Evolutionary conservation across 164 flowering plant genomes (phyloP), one percentile per base, ranked within the genome.

Genomic region (Aristolochia fimbriata): DNA sequence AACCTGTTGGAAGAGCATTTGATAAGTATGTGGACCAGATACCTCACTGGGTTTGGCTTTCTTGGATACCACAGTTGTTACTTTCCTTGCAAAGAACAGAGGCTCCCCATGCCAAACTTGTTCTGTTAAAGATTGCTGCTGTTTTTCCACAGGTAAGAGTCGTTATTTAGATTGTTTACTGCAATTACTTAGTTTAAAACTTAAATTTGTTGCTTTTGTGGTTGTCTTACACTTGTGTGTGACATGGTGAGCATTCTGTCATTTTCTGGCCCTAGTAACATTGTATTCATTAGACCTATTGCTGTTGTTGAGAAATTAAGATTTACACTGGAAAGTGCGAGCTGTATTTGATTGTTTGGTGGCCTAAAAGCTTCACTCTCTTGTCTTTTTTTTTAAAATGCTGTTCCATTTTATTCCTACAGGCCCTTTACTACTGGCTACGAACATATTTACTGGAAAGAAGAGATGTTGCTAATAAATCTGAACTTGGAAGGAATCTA

Each of bases 401-500:
- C 45, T 1, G 0, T 56, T 30, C 27, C 53, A 24, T 21, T 43
- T 17, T 49, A 25, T 58, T 58, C 31, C 63, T 43, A 48, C 69
- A 94, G 99, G 97, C 99, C 62, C 68, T 94, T 57, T 94, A 94
- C 79, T 94, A 94, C 75, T 94, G 99, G 99, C 75, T 94, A 20
- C 96, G 99, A 30, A 94, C 99, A 51, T 94, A 94, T 74, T 77
- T 94, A 75, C 91, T 94, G 31, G 99, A 94, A 64, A 85, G 97
- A 8, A 96, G 99, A 50, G 99, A 94, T 80, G 96, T 83, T 71
- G 96, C 93, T 47, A 84, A 77, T 72, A 94, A 85, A 70, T 84
- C 96, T 66, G 99, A 94, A 64, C 70, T 76, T 27, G 81, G 90
- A 62, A 80, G 99, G 76, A 63, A 57, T 56, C 60, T 85, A 56